A percentile compares a stretch with the other conserved stretches of the same genome.
Conservation (phyloP, 2,329 filamentous ascomycete species). For the Ceratocystis variospora region DNA sequence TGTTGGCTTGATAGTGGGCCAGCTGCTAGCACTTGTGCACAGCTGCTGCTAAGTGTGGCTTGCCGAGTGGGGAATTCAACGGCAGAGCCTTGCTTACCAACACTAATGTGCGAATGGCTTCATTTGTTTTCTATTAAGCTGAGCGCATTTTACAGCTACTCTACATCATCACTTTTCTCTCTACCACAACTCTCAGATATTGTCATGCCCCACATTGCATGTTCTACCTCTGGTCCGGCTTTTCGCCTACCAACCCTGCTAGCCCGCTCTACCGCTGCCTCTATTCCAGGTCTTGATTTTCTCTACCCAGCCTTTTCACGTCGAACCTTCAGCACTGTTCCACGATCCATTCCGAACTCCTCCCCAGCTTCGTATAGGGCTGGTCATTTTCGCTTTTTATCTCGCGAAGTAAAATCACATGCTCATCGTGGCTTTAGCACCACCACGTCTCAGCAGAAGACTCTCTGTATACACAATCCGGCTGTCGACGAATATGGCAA, state of each 20-base stretch:
- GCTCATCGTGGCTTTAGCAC: constrained; percentile 28
- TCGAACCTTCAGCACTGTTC: neutral
- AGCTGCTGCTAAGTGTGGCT: neutral
- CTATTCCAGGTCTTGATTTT: constrained; percentile 28
- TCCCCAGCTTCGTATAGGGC: neutral
- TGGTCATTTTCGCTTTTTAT: neutral
- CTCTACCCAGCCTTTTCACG: constrained; percentile 27
- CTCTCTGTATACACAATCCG: constrained; percentile 51
- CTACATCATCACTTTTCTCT: too few species aligned
- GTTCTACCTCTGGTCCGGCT: constrained; percentile 7
- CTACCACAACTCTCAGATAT: too few species aligned
- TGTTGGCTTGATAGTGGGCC: constrained; percentile 14
- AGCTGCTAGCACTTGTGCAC: neutral
- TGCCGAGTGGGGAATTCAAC: neutral
- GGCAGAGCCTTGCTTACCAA: neutral
- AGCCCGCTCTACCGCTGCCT: constrained; percentile 20
- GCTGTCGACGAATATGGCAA: constrained; percentile 69
- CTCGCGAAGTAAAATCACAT: neutral
- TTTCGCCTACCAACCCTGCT: constrained; percentile 8
- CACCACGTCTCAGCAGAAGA: constrained; percentile 29
- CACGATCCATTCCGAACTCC: neutral
- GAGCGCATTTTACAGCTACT: neutral
- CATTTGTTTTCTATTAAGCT: neutral
- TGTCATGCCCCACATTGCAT: neutral
- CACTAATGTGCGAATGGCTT: neutral